Evolutionary conservation across 306 rosid species (phyloP).

Genomic region (Astragalus glycyphyllos): DNA sequence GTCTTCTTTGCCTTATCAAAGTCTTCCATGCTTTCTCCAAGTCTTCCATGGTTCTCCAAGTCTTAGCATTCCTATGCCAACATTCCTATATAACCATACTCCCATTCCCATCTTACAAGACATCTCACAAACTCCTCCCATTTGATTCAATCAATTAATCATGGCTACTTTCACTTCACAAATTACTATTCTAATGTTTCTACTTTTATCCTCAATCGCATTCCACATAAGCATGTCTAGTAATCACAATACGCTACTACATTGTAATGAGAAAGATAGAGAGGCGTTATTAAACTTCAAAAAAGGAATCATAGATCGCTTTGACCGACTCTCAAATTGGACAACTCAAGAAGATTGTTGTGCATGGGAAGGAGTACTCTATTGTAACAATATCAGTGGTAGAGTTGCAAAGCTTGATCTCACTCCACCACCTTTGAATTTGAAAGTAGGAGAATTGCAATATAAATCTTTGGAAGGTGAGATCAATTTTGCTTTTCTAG

Average conservation of each 20-base stretch:
- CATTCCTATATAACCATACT: too few species aligned
- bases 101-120: too few species aligned
- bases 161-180: not conserved
- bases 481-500: conserved; percentile 1
- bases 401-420: conserved; percentile 8
- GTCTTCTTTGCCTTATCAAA: too few species aligned
- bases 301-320: not conserved
- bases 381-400: not conserved
- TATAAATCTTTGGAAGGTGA: not conserved
- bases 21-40: too few species aligned
- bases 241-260: not conserved
- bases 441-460: too few species aligned
- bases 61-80: too few species aligned
- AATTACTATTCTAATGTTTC: not conserved
- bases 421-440: too few species aligned
- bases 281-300: not conserved
- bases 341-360: conserved; percentile 22
- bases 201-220: not conserved
- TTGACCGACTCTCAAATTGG: not conserved
- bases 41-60: too few species aligned
- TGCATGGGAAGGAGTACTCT: conserved; percentile 29
- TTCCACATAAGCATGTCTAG: not conserved
- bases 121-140: too few species aligned
- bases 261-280: conserved; percentile 7
- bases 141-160: not conserved